phyloP scores from a whole-genome alignment of 1,284 basidiomycete genomes.

The Microbotryum intermedium region DNA sequence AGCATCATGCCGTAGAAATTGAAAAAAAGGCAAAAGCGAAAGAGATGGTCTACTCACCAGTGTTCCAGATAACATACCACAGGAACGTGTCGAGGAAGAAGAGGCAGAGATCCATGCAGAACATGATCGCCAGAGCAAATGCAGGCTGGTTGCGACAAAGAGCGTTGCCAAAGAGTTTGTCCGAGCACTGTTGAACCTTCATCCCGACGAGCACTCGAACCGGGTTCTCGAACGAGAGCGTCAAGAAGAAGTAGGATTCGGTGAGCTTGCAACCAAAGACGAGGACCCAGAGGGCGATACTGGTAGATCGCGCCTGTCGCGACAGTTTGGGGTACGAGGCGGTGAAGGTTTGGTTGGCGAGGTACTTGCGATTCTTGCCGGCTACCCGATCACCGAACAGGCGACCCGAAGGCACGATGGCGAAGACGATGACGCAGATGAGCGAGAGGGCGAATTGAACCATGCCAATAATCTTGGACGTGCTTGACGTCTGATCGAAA shows the following conservation, averaged over 20 bases:
- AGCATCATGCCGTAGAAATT: background rate
- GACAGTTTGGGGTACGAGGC: conserved; percentile 74
- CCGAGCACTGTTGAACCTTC: conserved; percentile 77
- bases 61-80: conserved; percentile 95
- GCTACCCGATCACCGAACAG: conserved; percentile 93
- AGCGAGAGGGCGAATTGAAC: conserved; percentile 87
- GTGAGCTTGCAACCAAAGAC: conserved; percentile 89
- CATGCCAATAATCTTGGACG: conserved; percentile 77
- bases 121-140: conserved; percentile 91
- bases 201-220: conserved; percentile 85
- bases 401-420: conserved; percentile 78
- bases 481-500: conserved; percentile 54
- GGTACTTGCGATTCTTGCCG: conserved; percentile 85
- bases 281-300: conserved; percentile 71
- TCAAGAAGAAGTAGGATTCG: conserved; percentile 93
- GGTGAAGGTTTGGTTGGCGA: conserved; percentile 91
- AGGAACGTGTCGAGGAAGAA: conserved; percentile 97
- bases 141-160: conserved; percentile 82
- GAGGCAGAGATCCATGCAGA: conserved; percentile 84
- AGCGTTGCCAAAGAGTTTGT: conserved; percentile 68
- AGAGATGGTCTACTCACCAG: conserved; percentile 70
- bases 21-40: conserved; percentile 36
- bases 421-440: conserved; percentile 68
- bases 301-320: conserved; percentile 56
- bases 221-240: conserved; percentile 81